Evolutionary conservation across 352 stramenopile species (phyloP).

Genomic region (Pseudoperonospora humuli): DNA sequence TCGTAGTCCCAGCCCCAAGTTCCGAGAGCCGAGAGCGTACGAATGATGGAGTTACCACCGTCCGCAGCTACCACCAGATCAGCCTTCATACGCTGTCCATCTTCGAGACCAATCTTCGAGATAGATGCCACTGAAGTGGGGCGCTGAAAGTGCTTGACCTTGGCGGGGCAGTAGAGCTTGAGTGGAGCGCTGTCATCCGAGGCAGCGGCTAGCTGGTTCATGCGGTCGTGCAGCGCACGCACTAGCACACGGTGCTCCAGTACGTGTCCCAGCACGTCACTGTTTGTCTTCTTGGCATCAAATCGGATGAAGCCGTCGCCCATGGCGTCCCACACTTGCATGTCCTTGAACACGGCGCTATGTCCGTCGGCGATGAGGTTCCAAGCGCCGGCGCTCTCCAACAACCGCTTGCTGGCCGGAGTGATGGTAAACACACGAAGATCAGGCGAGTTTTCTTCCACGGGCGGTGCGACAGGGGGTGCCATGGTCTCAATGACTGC

Average conservation of each 20-base stretch:
- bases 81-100: slow-evolving; percentile 58
- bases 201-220: slow-evolving; percentile 56
- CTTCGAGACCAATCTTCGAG: slow-evolving; percentile 59
- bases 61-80: slow-evolving; percentile 85
- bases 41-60: slow-evolving; percentile 84
- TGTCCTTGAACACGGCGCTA: slow-evolving; percentile 72
- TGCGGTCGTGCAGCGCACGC: slow-evolving; percentile 76
- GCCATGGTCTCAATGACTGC: slow-evolving; percentile 59
- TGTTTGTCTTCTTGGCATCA: slow-evolving; percentile 52
- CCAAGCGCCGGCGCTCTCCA: slow-evolving; percentile 76
- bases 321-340: slow-evolving; percentile 89
- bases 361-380: slow-evolving; percentile 48
- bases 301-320: slow-evolving; percentile 86
- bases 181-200: slow-evolving; percentile 45
- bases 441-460: slow-evolving; percentile 67
- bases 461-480: slow-evolving; percentile 28
- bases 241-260: slow-evolving; percentile 86
- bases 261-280: slow-evolving; percentile 71
- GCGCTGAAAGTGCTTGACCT: slow-evolving; percentile 77
- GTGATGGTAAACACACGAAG: slow-evolving; percentile 88
- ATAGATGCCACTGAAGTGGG: slow-evolving; percentile 35
- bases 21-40: slow-evolving; percentile 73
- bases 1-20: slow-evolving; percentile 91
- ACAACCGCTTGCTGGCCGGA: slow-evolving; percentile 66
- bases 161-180: slow-evolving; percentile 63